Percentiles rank a stretch among this genome's conserved stretches.
Conservation (phyloP, 2,329 filamentous ascomycete genomes). For the Fusarium succisae region DNA sequence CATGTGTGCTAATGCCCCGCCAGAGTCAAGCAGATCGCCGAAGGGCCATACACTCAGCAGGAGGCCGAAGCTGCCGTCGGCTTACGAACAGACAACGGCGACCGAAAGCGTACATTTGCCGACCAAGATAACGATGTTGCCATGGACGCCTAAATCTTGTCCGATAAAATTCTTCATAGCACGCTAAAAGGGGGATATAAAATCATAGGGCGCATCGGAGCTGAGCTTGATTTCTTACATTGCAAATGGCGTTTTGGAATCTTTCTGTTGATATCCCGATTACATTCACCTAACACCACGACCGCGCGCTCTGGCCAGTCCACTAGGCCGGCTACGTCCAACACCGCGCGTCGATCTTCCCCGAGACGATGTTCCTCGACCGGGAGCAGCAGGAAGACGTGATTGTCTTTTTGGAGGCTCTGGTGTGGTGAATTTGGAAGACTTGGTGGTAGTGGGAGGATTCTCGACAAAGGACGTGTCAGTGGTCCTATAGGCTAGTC, state of each 20-base stretch:
- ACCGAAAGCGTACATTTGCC: conserved; percentile 18
- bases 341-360: conserved; percentile 43
- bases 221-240: conserved; percentile 20
- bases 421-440: conserved; percentile 57
- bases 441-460: conserved; percentile 67
- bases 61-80: conserved; percentile 85
- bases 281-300: conserved; percentile 55
- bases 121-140: conserved; percentile 44
- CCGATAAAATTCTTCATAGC: conserved; percentile 3
- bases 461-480: conserved; percentile 93
- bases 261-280: conserved; percentile 5
- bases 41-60: conserved; percentile 87
- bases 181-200: neutral
- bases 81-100: conserved; percentile 72
- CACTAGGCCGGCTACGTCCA: conserved; percentile 54
- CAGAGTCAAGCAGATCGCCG: conserved; percentile 82
- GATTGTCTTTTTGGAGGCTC: conserved; percentile 52
- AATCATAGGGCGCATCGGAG: conserved; percentile 10
- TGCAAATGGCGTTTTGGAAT: conserved; percentile 26
- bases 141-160: conserved; percentile 45
- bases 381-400: conserved; percentile 54
- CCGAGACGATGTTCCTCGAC: conserved; percentile 51
- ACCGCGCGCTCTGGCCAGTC: conserved; percentile 57
- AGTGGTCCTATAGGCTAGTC: conserved; percentile 71
- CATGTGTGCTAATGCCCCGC: conserved; percentile 32